Evolutionary conservation across 2,329 filamentous ascomycete genomes (phyloP), one percentile per base, ranked within the genome.

Genomic region (Cladosporium sp.): DNA sequence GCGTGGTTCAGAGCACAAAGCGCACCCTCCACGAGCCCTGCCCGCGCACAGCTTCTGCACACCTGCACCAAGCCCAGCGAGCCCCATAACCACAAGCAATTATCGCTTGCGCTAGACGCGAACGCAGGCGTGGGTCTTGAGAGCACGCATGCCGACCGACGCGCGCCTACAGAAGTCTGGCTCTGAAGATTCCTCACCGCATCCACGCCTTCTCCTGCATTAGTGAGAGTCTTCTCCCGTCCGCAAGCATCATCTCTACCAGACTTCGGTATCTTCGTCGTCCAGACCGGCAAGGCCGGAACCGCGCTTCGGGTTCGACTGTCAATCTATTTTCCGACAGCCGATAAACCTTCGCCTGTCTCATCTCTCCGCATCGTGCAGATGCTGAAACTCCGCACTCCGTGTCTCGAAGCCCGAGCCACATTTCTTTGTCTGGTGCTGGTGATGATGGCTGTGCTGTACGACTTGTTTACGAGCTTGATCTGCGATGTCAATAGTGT

Each of bases 361-460:
- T 50, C 47, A 50, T 36, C 47, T 34, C n/a, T 37, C 30, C 47
- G 30, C 30, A 28, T 37, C 43, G 43, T 47, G 43, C 43, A 47
- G 25, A 47, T 47, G 43, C 47, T 50, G 47, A 50, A 50, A 50
- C 47, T 50, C 47, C 28, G 28, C 30, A 25, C 30, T 50, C 28
- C 30, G 47, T 37, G 47, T 50, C 47, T 50, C 47, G 34, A 19
- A 50, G 28, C 47, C 25, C 30, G 47, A 50, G 30, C 47, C 30
- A 50, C 22, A 20, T 47, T 30, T 28, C n/a, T 47, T 22, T 47
- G 20, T 47, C 22, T 22, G 14, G 25, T 28, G 43, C 17, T 28
- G 22, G 43, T 28, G 25, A 28, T 17, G 22, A 15, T 45, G 42
- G 22, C 42, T n/a, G n/a, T 11, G 42, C 43, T 17, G 43, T 47